Percentiles rank a stretch among this genome's conserved stretches.
phyloP scores from a whole-genome alignment of 208 protist genomes.

The Phytomonas sp. region DNA sequence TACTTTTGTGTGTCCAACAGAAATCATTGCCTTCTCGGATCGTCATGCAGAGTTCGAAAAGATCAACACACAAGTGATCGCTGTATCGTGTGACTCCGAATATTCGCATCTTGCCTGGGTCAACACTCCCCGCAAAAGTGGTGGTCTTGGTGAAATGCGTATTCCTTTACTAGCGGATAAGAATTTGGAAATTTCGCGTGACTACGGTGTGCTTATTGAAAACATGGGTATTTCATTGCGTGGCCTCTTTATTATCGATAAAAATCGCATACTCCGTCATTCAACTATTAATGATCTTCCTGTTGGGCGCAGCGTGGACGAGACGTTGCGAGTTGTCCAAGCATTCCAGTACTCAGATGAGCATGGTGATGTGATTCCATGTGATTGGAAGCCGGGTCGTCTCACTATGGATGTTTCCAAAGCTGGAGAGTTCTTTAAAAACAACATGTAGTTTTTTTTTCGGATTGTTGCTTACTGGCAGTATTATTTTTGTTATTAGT shows the following conservation, averaged over 20 bases:
- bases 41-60: conserved; percentile 86
- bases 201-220: conserved; percentile 94
- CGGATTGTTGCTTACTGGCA: background rate
- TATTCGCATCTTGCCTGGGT: conserved; percentile 96
- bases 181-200: conserved; percentile 86
- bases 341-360: conserved; percentile 95
- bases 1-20: conserved; percentile 97
- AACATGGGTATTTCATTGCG: conserved; percentile 77
- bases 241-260: conserved; percentile 95
- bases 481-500: background rate
- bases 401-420: conserved; percentile 89
- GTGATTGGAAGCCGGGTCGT: conserved; percentile 91
- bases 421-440: conserved; percentile 90
- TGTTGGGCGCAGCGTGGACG: conserved; percentile 94
- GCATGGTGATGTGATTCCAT: conserved; percentile 92
- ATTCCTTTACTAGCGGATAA: conserved; percentile 96
- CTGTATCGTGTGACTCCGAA: conserved; percentile 89
- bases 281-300: conserved; percentile 94
- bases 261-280: conserved; percentile 88
- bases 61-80: conserved; percentile 87
- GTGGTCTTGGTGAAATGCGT: conserved; percentile 94
- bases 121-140: conserved; percentile 91
- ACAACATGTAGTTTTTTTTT: conserved; percentile 35
- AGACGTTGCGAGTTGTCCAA: conserved; percentile 93
- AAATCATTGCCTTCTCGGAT: conserved; percentile 94